Evolutionary conservation across 2,329 filamentous ascomycete species (phyloP).

Genomic region (Trichoderma sp.): DNA sequence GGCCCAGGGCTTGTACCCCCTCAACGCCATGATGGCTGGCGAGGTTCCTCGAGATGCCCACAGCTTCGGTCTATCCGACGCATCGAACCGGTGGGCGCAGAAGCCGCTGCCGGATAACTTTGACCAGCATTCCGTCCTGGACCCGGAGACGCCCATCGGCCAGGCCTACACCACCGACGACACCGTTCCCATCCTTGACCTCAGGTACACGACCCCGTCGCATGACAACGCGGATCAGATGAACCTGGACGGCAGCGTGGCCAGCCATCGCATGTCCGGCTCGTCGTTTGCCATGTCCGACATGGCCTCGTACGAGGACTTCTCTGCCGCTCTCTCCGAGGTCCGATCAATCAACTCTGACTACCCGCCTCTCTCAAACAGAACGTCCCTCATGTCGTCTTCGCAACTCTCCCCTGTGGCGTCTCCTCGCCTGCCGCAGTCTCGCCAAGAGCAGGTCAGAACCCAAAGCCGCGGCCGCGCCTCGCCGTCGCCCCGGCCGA

Average conservation of each 20-base stretch:
- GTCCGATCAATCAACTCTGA: slow-evolving; percentile 67
- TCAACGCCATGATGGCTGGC: slow-evolving; percentile 53
- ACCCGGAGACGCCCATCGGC: slow-evolving; percentile 61
- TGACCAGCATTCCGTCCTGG: slow-evolving; percentile 55
- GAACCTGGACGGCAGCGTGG: slow-evolving; percentile 55
- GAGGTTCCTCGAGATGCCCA: slow-evolving; percentile 37
- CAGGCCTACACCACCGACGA: slow-evolving; percentile 66
- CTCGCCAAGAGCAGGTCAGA: slow-evolving; percentile 62
- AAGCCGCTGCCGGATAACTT: slow-evolving; percentile 61
- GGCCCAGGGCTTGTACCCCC: slow-evolving; percentile 49
- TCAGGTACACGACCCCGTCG: slow-evolving; percentile 54
- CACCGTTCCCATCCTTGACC: slow-evolving; percentile 62
- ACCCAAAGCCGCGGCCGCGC: slow-evolving; percentile 69
- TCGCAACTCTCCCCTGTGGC: slow-evolving; percentile 72
- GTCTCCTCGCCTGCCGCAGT: slow-evolving; percentile 67
- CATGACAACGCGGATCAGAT: slow-evolving; percentile 52
- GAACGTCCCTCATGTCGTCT: slow-evolving; percentile 70
- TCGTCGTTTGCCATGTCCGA: slow-evolving; percentile 75
- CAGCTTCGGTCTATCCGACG: slow-evolving; percentile 1
- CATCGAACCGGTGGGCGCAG: slow-evolving; percentile 48
- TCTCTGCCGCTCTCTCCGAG: slow-evolving; percentile 67
- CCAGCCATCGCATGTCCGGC: slow-evolving; percentile 67
- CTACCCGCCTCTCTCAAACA: slow-evolving; percentile 67
- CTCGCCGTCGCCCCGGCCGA: slow-evolving; percentile 70
- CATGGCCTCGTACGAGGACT: slow-evolving; percentile 71